Conservation (phyloP, 768 basidiomycete genomes). For the Pleurotus djamor region DNA sequence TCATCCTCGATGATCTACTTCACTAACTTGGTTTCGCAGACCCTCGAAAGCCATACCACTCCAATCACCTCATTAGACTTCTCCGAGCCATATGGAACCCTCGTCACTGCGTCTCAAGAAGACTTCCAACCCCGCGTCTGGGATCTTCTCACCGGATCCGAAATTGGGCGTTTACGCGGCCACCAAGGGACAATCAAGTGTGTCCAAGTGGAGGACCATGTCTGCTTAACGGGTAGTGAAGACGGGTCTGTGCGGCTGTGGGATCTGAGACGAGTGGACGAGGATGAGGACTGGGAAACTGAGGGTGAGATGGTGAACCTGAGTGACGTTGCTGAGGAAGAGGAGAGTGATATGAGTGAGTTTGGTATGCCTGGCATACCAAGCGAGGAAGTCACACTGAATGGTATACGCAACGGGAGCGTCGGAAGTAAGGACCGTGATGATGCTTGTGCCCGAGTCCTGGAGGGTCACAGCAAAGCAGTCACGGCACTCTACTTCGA, state of each 20-base stretch:
- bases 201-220: constrained; percentile 87
- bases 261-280: constrained; percentile 86
- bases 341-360: constrained; percentile 44
- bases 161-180: constrained; percentile 82
- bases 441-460: constrained; percentile 64
- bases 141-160: constrained; percentile 90
- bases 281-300: constrained; percentile 54
- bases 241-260: constrained; percentile 87
- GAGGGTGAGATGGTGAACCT: constrained; percentile 55
- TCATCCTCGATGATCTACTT: background rate
- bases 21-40: constrained; percentile 42
- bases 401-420: constrained; percentile 33
- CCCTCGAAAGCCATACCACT: constrained; percentile 75
- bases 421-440: constrained; percentile 36
- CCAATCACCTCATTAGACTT: constrained; percentile 91
- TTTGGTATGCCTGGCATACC: constrained; percentile 12
- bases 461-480: constrained; percentile 92
- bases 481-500: constrained; percentile 96
- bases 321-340: constrained; percentile 63
- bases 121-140: constrained; percentile 89
- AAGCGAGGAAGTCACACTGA: constrained; percentile 27
- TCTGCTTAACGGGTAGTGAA: constrained; percentile 88
- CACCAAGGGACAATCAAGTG: constrained; percentile 83
- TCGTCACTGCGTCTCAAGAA: constrained; percentile 85
- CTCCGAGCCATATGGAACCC: constrained; percentile 93